These are phyloP conservation scores for Multifurca ochricompacta DNA, from an alignment of 768 basidiomycete species.

Conservation along the genomic window DNA sequence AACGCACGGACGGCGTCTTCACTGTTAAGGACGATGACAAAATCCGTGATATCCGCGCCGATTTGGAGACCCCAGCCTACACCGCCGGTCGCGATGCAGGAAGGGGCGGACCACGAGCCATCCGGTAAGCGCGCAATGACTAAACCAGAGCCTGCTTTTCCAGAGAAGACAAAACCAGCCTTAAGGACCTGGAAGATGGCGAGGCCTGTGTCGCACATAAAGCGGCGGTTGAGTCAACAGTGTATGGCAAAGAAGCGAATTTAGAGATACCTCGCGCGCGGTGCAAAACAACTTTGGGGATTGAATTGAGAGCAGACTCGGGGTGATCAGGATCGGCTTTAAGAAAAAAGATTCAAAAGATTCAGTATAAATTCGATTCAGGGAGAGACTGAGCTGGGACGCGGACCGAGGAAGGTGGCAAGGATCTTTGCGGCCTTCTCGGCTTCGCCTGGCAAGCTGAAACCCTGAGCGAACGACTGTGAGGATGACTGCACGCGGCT, in stretches of 20 bases:
- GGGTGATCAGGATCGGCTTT: slow-evolving; percentile 83
- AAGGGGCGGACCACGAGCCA: slow-evolving; percentile 95
- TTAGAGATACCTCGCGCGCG: slow-evolving; percentile 63
- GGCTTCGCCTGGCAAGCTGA: slow-evolving; percentile 86
- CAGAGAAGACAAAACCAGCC: slow-evolving; percentile 92
- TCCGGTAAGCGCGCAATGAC: slow-evolving; percentile 90
- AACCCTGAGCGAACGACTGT: slow-evolving; percentile 72
- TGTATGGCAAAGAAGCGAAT: neutral
- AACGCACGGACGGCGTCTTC: slow-evolving; percentile 95
- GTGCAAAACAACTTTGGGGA: slow-evolving; percentile 89
- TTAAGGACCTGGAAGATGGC: slow-evolving; percentile 93
- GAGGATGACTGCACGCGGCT: slow-evolving; percentile 68
- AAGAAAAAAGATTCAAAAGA: no score
- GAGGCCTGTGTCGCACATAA: slow-evolving; percentile 49
- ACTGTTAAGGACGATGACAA: slow-evolving; percentile 94
- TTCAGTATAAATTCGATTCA: neutral
- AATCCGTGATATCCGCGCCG: slow-evolving; percentile 91
- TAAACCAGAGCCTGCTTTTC: slow-evolving; percentile 87
- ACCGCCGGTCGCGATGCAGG: slow-evolving; percentile 94
- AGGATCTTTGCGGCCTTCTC: slow-evolving; percentile 92
- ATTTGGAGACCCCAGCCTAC: slow-evolving; percentile 94
- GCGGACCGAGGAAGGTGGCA: slow-evolving; percentile 79
- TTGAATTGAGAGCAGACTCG: slow-evolving; percentile 84
- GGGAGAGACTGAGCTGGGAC: neutral
- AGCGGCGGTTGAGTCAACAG: neutral